Evolutionary conservation across 2,329 filamentous ascomycete species (phyloP).

Genomic region (Pestalotiopsis sp.): DNA sequence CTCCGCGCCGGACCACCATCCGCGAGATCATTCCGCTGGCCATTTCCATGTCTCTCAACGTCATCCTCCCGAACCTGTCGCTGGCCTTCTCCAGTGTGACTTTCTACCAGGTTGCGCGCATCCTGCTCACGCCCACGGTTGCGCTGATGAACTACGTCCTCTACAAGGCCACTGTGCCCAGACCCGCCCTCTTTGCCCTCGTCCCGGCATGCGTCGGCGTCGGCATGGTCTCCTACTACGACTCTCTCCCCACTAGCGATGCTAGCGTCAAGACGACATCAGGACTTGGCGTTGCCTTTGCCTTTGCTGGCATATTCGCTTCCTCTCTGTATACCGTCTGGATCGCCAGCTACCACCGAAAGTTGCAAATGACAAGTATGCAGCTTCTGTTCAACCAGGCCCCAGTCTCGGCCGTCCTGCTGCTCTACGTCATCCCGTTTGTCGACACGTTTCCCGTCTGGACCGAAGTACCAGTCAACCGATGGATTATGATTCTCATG

Average conservation of each 20-base stretch:
- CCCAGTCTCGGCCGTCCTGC: slow-evolving; percentile 61
- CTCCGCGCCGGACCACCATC: slow-evolving; percentile 56
- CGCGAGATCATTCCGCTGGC: slow-evolving; percentile 65
- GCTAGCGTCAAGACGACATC: slow-evolving; percentile 57
- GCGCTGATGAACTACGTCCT: slow-evolving; percentile 67
- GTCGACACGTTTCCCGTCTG: slow-evolving; percentile 64
- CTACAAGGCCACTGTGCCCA: slow-evolving; percentile 59
- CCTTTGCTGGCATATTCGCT: slow-evolving; percentile 64
- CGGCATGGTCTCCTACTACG: slow-evolving; percentile 68
- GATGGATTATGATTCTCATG: slow-evolving; percentile 62
- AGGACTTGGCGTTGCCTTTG: slow-evolving; percentile 63
- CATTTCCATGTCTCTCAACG: slow-evolving; percentile 68
- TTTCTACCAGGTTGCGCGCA: slow-evolving; percentile 71
- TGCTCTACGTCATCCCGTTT: slow-evolving; percentile 69
- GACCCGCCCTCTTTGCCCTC: slow-evolving; percentile 55
- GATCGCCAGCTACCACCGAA: slow-evolving; percentile 68
- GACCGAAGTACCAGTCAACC: slow-evolving; percentile 49
- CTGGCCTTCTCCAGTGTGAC: slow-evolving; percentile 69
- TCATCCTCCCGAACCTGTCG: slow-evolving; percentile 69
- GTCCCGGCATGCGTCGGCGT: slow-evolving; percentile 66
- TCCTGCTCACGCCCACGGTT: slow-evolving; percentile 67
- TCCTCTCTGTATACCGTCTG: slow-evolving; percentile 71
- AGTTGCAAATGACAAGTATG: slow-evolving; percentile 68
- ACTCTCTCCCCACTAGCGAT: slow-evolving; percentile 55
- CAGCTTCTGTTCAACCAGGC: slow-evolving; percentile 72